Conservation (phyloP, 805 yeast species). For the Lipomyces japonicus region DNA sequence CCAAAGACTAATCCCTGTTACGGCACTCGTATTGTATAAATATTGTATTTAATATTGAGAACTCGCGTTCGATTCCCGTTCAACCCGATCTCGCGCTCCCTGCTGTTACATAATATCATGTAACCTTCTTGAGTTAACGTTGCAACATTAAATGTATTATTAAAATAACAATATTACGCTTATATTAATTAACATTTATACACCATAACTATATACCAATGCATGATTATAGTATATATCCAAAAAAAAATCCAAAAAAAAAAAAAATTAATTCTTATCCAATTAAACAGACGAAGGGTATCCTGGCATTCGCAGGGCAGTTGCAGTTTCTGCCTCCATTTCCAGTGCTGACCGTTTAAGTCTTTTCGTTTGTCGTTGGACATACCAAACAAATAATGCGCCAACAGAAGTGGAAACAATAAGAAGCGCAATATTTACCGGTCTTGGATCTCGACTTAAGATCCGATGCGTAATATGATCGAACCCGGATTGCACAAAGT, state of each 20-base stretch:
- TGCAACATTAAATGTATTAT: no score
- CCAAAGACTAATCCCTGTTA: no score
- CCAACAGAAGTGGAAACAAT: conserved; percentile 54
- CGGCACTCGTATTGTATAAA: no score
- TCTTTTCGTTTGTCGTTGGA: conserved; percentile 40
- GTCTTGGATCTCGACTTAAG: conserved; percentile 72
- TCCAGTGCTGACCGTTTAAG: conserved; percentile 54
- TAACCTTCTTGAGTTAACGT: no score
- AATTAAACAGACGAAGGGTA: conserved; percentile 2
- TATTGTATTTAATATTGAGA: no score
- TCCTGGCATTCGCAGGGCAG: conserved; percentile 38
- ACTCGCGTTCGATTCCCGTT: no score
- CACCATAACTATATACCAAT: neutral
- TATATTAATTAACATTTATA: no score
- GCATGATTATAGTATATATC: no score
- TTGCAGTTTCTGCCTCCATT: conserved; percentile 61
- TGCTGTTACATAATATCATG: no score
- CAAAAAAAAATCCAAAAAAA: neutral
- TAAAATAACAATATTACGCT: no score
- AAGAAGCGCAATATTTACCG: conserved; percentile 62
- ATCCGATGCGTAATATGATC: conserved; percentile 67
- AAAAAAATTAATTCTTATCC: neutral
- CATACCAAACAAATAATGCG: conserved; percentile 39
- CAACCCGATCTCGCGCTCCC: no score
- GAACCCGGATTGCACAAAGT: conserved; percentile 63